Evolutionary conservation across 371 early-diverging fungal genomes (phyloP).

Genomic region (Saksenaea vasiformis): DNA sequence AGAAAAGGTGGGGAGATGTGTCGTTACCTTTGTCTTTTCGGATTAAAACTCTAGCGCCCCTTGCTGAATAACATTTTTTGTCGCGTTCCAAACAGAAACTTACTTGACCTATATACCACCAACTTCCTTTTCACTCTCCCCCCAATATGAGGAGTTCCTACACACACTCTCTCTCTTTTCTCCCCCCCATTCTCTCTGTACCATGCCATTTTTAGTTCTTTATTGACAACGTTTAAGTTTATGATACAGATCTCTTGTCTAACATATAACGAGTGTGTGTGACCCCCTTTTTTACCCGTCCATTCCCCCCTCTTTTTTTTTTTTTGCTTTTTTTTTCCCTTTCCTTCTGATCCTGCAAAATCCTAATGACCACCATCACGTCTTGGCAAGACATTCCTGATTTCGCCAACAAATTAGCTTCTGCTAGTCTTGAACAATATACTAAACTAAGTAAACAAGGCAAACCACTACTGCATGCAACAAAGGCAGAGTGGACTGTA

Average conservation of each 20-base stretch:
- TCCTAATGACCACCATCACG: not conserved
- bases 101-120: not conserved
- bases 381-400: slow-evolving; percentile 29
- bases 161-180: not conserved
- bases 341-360: not conserved
- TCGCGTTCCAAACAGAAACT: slow-evolving; percentile 5
- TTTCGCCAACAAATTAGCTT: slow-evolving; percentile 34
- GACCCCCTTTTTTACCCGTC: not conserved
- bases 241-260: too few relatives aligned
- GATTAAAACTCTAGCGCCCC: slow-evolving; percentile 7
- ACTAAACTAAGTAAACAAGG: slow-evolving; percentile 66
- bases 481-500: slow-evolving; percentile 82
- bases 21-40: not conserved
- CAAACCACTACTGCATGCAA: slow-evolving; percentile 57
- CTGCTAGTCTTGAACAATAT: slow-evolving; percentile 34
- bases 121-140: not conserved
- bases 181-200: slow-evolving; percentile 1
- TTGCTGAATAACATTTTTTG: not conserved
- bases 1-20: not conserved
- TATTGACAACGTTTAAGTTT: not conserved
- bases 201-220: not conserved
- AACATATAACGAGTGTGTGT: not conserved
- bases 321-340: not conserved
- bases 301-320: not conserved
- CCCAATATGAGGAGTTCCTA: not conserved